Evolutionary conservation across 139 green algal genomes (phyloP).

Genomic region (Microglena sp.): DNA sequence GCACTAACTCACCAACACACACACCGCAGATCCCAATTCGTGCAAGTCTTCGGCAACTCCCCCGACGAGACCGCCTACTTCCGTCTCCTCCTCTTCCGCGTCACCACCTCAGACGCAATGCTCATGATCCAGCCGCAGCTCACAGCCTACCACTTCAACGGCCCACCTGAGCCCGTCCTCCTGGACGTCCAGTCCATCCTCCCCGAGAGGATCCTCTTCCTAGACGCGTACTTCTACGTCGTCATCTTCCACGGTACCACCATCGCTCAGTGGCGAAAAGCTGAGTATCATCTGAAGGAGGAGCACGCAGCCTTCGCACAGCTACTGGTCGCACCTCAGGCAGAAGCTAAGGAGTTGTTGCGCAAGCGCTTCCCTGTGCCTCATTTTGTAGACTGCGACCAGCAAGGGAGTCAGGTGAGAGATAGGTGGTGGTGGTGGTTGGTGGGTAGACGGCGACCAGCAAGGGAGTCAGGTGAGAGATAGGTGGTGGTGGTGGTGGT

Average conservation of each 20-base stretch:
- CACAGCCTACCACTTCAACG: constrained; percentile 71
- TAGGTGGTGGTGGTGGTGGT: no score
- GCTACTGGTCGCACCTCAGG: constrained; percentile 60
- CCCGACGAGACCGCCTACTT: constrained; percentile 95
- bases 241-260: constrained; percentile 89
- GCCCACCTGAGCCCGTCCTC: constrained; percentile 74
- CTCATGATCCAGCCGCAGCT: constrained; percentile 91
- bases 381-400: constrained; percentile 90
- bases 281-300: constrained; percentile 71
- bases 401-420: constrained; percentile 75
- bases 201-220: constrained; percentile 87
- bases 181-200: constrained; percentile 91
- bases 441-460: background rate
- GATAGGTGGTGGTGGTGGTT: no score
- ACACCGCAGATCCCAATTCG: constrained; percentile 13
- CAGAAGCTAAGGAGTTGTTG: constrained; percentile 59
- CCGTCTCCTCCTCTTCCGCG: constrained; percentile 77
- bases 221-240: constrained; percentile 96
- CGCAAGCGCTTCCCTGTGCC: constrained; percentile 81
- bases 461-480: background rate
- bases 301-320: constrained; percentile 85
- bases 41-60: constrained; percentile 84
- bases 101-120: constrained; percentile 75
- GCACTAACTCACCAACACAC: background rate
- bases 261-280: constrained; percentile 78